These are phyloP conservation scores for Flaveria linearis DNA, from an alignment of 129 eudicot species.

Conservation along the genomic window DNA sequence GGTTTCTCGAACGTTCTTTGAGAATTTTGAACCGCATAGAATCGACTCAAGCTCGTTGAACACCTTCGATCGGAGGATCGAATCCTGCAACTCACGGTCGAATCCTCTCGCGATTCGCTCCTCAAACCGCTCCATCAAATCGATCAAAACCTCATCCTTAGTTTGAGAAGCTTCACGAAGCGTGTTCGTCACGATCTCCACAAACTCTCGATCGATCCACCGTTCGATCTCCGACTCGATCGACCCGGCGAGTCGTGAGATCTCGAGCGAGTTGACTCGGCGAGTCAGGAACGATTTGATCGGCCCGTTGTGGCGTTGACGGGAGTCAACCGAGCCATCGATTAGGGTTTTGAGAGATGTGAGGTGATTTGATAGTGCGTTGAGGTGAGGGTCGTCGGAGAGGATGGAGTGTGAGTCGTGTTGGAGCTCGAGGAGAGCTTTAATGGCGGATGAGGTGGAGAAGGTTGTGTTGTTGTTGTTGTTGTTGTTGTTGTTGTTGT, in stretches of 20 bases:
- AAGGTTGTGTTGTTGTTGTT: not conserved
- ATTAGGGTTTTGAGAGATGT: conserved; percentile 50
- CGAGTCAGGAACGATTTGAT: conserved; percentile 52
- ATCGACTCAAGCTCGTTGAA: conserved; percentile 49
- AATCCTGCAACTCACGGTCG: conserved; percentile 59
- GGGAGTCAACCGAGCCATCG: conserved; percentile 26
- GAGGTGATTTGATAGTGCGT: conserved; percentile 53
- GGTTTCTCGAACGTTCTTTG: conserved; percentile 52
- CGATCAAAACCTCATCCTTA: conserved; percentile 35
- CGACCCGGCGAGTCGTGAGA: conserved; percentile 55
- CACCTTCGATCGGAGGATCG: conserved; percentile 57
- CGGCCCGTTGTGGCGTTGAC: conserved; percentile 34
- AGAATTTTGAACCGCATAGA: conserved; percentile 29
- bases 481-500: conserved; percentile 20
- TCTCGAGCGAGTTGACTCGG: conserved; percentile 60
- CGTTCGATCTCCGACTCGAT: conserved; percentile 72
- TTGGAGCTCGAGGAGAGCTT: conserved; percentile 69
- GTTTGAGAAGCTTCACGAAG: conserved; percentile 22
- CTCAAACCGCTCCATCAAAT: conserved; percentile 37
- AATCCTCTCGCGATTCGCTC: conserved; percentile 57
- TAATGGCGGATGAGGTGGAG: conserved; percentile 53
- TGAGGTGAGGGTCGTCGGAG: conserved; percentile 55
- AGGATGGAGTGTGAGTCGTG: conserved; percentile 53
- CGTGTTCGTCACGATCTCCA: conserved; percentile 46
- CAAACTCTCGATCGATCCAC: conserved; percentile 67